Evolutionary conservation across 1,139 yeast species (phyloP).

Genomic region (Yueomyces sp.): DNA sequence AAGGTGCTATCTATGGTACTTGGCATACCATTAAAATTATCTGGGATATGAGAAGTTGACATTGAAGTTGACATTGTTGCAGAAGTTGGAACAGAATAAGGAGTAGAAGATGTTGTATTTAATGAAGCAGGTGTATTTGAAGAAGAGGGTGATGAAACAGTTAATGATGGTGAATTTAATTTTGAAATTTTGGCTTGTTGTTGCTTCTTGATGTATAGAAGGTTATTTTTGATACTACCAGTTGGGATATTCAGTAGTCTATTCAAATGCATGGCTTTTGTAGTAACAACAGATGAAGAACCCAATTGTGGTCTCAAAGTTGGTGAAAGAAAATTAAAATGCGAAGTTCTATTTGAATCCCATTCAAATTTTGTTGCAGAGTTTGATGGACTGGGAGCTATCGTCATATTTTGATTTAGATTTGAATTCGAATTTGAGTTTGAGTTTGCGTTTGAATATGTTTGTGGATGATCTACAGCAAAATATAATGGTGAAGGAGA

Average conservation of each 20-base stretch:
- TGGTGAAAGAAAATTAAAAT: slow-evolving; percentile 63
- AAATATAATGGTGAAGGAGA: too few species aligned
- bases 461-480: too few species aligned
- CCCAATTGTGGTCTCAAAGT: slow-evolving; percentile 56
- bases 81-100: neutral
- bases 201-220: neutral
- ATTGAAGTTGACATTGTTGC: neutral
- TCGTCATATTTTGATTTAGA: too few species aligned
- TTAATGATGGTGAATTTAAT: neutral
- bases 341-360: slow-evolving; percentile 47
- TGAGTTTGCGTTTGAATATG: too few species aligned
- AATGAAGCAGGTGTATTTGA: neutral
- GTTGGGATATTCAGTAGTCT: slow-evolving; percentile 28
- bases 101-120: neutral
- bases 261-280: slow-evolving; percentile 32
- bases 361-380: slow-evolving; percentile 26
- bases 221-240: neutral
- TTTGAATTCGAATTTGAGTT: too few species aligned
- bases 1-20: neutral
- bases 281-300: slow-evolving; percentile 34
- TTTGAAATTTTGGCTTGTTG: neutral
- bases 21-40: too few species aligned
- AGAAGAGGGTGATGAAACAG: neutral
- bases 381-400: neutral
- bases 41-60: too few species aligned